Percentiles rank a stretch among this genome's conserved stretches.
phyloP scores from a whole-genome alignment of 2,329 filamentous ascomycete genomes.

The Aspergillus neotritici region DNA sequence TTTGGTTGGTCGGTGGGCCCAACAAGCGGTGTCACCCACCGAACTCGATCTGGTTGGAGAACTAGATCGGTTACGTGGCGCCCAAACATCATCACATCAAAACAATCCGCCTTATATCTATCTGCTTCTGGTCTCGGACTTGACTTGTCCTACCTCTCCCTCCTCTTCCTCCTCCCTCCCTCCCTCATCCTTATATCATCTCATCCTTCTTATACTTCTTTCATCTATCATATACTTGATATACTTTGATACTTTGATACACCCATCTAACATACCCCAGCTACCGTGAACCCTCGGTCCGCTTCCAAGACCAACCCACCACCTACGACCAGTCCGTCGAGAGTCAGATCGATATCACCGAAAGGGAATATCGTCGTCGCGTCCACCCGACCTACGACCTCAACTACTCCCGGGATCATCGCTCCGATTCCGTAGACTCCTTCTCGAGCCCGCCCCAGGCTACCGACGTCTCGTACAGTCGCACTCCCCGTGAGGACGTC shows the following conservation, averaged over 20 bases:
- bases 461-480: conserved; percentile 21
- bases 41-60: conserved; percentile 15
- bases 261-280: conserved; percentile 33
- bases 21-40: conserved; percentile 20
- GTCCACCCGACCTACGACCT: conserved; percentile 50
- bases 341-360: conserved; percentile 48
- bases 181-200: conserved; percentile 17
- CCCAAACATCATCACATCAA: conserved; percentile 13
- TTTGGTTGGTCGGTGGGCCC: conserved; percentile 13
- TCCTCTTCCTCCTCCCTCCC: conserved; percentile 19
- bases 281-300: conserved; percentile 52
- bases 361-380: conserved; percentile 62
- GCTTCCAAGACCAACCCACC: conserved; percentile 40
- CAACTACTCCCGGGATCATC: conserved; percentile 25
- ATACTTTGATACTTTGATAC: too few relatives aligned
- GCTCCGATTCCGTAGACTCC: conserved; percentile 13
- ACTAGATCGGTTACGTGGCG: conserved; percentile 20
- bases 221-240: too few relatives aligned
- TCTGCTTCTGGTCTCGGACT: neutral
- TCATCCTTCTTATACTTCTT: conserved; percentile 9
- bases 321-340: conserved; percentile 40
- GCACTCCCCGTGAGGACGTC: conserved; percentile 15
- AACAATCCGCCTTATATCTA: conserved; percentile 2
- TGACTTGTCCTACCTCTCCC: conserved; percentile 8
- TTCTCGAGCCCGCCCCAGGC: conserved; percentile 14